phyloP scores from a whole-genome alignment of 148 eudicot species.

The Heliamphora exappendiculata region DNA sequence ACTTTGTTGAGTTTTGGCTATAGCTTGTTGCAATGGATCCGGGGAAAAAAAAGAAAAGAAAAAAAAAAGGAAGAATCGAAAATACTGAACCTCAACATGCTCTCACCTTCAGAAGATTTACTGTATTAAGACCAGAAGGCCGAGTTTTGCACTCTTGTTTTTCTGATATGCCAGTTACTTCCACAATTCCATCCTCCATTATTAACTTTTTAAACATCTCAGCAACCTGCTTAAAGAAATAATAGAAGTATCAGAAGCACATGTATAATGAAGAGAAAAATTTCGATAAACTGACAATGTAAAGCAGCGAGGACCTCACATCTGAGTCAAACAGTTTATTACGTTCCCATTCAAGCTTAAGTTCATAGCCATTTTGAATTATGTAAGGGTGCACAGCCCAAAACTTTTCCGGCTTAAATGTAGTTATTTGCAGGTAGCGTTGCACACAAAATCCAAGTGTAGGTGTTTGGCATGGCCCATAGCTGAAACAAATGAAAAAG shows the following conservation, averaged over 20 bases:
- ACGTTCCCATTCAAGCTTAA: slow-evolving; percentile 92
- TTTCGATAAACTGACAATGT: neutral
- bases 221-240: slow-evolving; percentile 39
- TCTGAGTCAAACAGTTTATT: slow-evolving; percentile 72
- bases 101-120: slow-evolving; percentile 81
- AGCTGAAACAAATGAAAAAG: slow-evolving; percentile 41
- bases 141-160: slow-evolving; percentile 85
- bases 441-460: slow-evolving; percentile 98
- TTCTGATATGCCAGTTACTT: slow-evolving; percentile 54
- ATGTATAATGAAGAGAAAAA: neutral
- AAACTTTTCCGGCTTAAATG: slow-evolving; percentile 82
- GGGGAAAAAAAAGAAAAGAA: neutral
- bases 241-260: slow-evolving; percentile 4
- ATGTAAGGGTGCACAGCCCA: slow-evolving; percentile 82
- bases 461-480: slow-evolving; percentile 98
- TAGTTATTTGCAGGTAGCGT: slow-evolving; percentile 75
- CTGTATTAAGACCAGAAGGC: slow-evolving; percentile 92
- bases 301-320: slow-evolving; percentile 38
- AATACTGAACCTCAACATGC: neutral
- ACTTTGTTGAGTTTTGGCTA: neutral
- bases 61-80: neutral
- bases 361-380: slow-evolving; percentile 63
- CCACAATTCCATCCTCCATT: slow-evolving; percentile 59
- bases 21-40: neutral
- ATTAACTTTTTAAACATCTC: slow-evolving; percentile 70